Evolutionary conservation across 202 grass and related monocot genomes (phyloP), one percentile per base, ranked within the genome.

Genomic region (Cymbopogon flexuosus): DNA sequence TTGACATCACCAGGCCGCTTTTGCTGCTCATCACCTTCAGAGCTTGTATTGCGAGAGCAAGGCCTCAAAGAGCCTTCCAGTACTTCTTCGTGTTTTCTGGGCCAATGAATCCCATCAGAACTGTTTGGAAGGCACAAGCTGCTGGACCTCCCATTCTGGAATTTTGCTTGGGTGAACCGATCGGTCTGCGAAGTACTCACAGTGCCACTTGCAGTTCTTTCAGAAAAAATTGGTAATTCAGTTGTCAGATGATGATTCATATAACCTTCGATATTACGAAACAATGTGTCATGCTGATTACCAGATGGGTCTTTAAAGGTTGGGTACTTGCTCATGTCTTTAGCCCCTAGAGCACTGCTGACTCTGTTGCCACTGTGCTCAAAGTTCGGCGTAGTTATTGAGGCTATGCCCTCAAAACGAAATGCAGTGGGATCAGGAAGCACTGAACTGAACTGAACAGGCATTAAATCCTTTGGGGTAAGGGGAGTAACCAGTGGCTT

Each of bases 1-100:
- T 96, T 96, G 10, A 96, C 88, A 89, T 96, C 93, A 60, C 85
- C 85, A 12, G 88, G 73, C 11, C 73, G 85, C 79, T 88, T 88
- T 41, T 33, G 58, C 27, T 86, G 89, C 60, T 90, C 84, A 8
- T 86, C 81, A 45, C 59, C 78, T 56, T 84, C 88, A 15, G 84
- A 62, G 42, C 68, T 84, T 90, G 77, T n/a, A 47, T 79, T 87
- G 3, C 33, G 14, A 19, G 72, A 73, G 62, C 66, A 81, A 46
- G 71, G 51, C 31, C 27, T 84, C 67, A 73, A 56, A 6, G 46
- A 76, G 7, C 49, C 29, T 31, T 89, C 82, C 0, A 12, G 45
- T 52, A 70, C 39, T 73, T 73, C 81, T 40, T 83, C 85, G 3
- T 62, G 75, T 14, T 59, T 82, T 23, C 54, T 75, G 27, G 66